Percentiles rank a stretch among this genome's conserved stretches.
These are phyloP conservation scores for Tulasnella sp. DNA, from an alignment of 768 basidiomycete genomes.

Conservation along the genomic window DNA sequence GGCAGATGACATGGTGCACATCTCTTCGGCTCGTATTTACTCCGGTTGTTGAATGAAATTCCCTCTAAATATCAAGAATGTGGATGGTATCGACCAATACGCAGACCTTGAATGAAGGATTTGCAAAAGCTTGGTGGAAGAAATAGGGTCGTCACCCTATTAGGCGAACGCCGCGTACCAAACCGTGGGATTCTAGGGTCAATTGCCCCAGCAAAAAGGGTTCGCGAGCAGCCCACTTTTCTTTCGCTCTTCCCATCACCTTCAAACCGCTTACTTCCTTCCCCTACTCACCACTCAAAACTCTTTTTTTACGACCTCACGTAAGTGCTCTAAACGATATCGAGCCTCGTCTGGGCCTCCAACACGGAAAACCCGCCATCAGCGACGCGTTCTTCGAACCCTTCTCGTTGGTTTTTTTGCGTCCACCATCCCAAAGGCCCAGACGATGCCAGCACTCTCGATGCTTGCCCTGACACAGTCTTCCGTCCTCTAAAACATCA, in stretches of 20 bases:
- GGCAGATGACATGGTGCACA: too few relatives aligned
- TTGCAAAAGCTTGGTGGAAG: background rate
- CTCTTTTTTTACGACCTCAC: conserved; percentile 10
- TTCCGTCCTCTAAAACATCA: conserved; percentile 36
- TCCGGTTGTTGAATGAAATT: background rate
- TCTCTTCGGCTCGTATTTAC: background rate
- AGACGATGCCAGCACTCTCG: conserved; percentile 1
- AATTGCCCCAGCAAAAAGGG: background rate
- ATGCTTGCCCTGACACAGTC: background rate
- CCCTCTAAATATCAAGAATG: background rate
- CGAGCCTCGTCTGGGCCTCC: background rate
- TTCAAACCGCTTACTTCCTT: background rate
- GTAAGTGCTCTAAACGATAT: background rate
- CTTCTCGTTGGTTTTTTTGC: background rate
- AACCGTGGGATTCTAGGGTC: conserved; percentile 4
- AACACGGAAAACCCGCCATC: background rate
- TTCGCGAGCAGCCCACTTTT: conserved; percentile 2
- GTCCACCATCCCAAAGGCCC: background rate
- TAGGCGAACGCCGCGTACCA: background rate
- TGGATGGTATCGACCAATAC: background rate
- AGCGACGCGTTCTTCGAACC: conserved; percentile 7
- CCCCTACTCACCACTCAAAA: conserved; percentile 1
- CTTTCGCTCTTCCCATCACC: background rate
- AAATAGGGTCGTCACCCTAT: background rate
- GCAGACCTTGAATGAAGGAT: background rate